Evolutionary conservation across 768 basidiomycete species (phyloP).

Genomic region (Xerocomellus chrysenteron): DNA sequence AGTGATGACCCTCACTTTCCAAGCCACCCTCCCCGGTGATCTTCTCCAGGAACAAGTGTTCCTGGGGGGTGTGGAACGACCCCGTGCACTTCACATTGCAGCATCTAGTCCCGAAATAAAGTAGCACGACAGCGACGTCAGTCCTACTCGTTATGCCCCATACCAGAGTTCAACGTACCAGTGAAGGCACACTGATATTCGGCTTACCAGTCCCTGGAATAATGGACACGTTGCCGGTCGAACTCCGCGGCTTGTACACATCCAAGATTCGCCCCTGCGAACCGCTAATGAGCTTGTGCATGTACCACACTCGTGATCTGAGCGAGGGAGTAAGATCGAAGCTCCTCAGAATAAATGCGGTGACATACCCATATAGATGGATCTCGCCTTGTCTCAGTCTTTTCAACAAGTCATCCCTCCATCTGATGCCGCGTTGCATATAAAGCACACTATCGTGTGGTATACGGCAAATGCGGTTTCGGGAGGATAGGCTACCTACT

Average conservation of each 20-base stretch:
- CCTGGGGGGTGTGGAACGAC: conserved; percentile 55
- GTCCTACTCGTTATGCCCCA: background rate
- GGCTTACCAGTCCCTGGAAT: conserved; percentile 27
- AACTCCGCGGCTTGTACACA: too few species aligned
- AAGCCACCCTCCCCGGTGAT: conserved; percentile 23
- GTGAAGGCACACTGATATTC: conserved; percentile 52
- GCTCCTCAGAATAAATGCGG: too few species aligned
- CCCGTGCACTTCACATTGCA: conserved; percentile 58
- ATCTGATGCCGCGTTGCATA: too few species aligned
- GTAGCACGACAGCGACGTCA: background rate
- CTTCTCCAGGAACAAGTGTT: conserved; percentile 17
- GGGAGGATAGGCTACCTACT: too few species aligned
- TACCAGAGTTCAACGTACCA: conserved; percentile 41
- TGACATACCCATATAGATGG: too few species aligned
- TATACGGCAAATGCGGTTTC: too few species aligned
- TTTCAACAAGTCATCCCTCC: too few species aligned
- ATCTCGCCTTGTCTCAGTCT: too few species aligned
- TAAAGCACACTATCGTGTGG: too few species aligned
- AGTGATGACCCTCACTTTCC: conserved; percentile 42
- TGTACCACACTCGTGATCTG: conserved; percentile 53
- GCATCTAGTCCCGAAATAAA: conserved; percentile 39
- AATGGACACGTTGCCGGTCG: conserved; percentile 28
- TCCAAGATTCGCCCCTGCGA: conserved; percentile 18
- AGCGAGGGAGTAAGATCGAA: background rate
- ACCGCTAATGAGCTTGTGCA: conserved; percentile 34